phyloP scores from a whole-genome alignment of 2,329 filamentous ascomycete genomes.

The Sporothrix protearum region DNA sequence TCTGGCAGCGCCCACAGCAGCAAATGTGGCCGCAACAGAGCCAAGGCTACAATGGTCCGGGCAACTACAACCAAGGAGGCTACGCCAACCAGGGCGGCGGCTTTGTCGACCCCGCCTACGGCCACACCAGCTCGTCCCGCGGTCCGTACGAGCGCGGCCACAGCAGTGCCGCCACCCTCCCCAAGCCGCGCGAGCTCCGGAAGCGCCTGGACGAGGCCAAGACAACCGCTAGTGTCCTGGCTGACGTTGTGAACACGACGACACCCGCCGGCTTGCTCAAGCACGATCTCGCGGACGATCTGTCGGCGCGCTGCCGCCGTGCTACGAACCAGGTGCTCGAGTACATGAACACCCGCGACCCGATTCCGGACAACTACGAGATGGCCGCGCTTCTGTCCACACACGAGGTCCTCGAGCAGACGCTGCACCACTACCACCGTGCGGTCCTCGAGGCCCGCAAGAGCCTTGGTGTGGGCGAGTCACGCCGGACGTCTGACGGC shows the following conservation, averaged over 20 bases:
- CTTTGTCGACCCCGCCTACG: neutral
- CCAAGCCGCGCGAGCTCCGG: constrained; percentile 71
- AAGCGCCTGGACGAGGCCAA: constrained; percentile 84
- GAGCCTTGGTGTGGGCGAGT: constrained; percentile 44
- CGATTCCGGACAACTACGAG: constrained; percentile 84
- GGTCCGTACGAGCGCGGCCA: constrained; percentile 42
- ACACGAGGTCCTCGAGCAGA: constrained; percentile 82
- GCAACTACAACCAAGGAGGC: constrained; percentile 15
- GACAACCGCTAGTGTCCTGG: constrained; percentile 86
- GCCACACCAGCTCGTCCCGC: constrained; percentile 31
- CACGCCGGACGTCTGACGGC: constrained; percentile 32
- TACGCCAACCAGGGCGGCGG: constrained; percentile 7
- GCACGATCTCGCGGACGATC: constrained; percentile 91
- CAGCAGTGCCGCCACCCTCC: constrained; percentile 49
- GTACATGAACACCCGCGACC: constrained; percentile 78
- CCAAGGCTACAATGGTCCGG: neutral
- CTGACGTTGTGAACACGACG: constrained; percentile 86
- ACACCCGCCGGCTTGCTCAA: constrained; percentile 68
- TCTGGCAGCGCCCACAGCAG: constrained; percentile 25
- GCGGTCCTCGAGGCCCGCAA: constrained; percentile 65
- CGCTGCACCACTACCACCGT: constrained; percentile 79
- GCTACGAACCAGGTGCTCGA: constrained; percentile 78
- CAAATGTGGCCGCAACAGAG: constrained; percentile 3
- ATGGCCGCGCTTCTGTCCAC: constrained; percentile 92
- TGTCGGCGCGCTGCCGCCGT: constrained; percentile 77